A percentile compares a stretch with the other conserved stretches of the same genome.
These are phyloP conservation scores for Fraxinus ornus DNA, from an alignment of 305 asterid species.

Conservation along the genomic window DNA sequence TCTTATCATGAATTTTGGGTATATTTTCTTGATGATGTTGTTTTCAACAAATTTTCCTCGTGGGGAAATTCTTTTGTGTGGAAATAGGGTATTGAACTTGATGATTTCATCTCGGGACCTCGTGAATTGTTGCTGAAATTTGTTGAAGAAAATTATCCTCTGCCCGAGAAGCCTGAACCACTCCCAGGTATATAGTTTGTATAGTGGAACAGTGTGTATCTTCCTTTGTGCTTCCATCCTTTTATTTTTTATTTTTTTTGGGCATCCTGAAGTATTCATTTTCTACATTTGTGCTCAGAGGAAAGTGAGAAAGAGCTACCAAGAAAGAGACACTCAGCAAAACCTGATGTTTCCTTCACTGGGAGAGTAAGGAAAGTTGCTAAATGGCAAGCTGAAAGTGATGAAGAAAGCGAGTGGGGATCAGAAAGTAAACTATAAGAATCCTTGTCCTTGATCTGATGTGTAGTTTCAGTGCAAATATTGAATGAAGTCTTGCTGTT, in stretches of 20 bases:
- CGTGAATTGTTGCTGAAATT: constrained; percentile 94
- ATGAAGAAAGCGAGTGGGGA: constrained; percentile 77
- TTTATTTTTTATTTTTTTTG: background rate
- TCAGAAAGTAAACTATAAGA: constrained; percentile 63
- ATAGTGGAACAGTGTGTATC: constrained; percentile 23
- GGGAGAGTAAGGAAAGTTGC: constrained; percentile 92
- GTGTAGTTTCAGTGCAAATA: constrained; percentile 14
- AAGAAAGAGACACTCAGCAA: constrained; percentile 84
- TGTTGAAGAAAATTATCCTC: constrained; percentile 97
- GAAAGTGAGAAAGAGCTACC: constrained; percentile 84
- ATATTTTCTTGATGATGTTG: constrained; percentile 14
- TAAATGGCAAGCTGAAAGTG: constrained; percentile 70
- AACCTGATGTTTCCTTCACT: constrained; percentile 67
- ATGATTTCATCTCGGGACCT: constrained; percentile 98
- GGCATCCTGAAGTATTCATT: constrained; percentile 25
- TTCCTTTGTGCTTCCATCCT: background rate
- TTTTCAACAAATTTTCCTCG: constrained; percentile 12
- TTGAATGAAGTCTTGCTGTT: background rate
- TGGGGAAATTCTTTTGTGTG: constrained; percentile 21
- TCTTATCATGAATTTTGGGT: background rate
- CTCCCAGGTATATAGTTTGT: constrained; percentile 55
- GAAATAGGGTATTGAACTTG: constrained; percentile 86
- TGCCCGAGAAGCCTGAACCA: constrained; percentile 91
- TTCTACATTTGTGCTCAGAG: constrained; percentile 43
- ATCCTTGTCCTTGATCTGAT: constrained; percentile 27